A percentile compares a stretch with the other conserved stretches of the same genome.
Evolutionary conservation across 306 rosid genomes (phyloP).

Genomic region (Citrullus mucosospermus): DNA sequence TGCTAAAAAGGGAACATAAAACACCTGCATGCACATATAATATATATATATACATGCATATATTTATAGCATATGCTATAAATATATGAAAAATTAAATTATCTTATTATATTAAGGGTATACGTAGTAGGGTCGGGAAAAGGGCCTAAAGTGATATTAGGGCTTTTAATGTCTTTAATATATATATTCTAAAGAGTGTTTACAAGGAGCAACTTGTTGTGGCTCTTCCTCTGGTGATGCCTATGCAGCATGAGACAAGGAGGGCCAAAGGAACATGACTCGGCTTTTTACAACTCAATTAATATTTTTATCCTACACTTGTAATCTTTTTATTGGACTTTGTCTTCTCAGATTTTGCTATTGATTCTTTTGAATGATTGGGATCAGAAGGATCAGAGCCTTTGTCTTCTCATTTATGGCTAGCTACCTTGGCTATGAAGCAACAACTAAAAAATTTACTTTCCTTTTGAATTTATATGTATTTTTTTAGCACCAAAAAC

Average conservation of each 20-base stretch:
- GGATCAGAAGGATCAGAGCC: background rate
- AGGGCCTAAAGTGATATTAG: background rate
- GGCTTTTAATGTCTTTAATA: background rate
- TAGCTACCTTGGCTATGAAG: background rate
- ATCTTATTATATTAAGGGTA: background rate
- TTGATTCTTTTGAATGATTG: background rate
- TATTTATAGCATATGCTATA: background rate
- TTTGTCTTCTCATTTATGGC: constrained; percentile 6
- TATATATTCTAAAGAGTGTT: background rate
- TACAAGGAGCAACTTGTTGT: background rate
- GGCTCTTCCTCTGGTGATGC: constrained; percentile 1
- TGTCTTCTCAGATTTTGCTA: background rate
- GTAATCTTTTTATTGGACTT: background rate
- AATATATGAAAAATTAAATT: background rate
- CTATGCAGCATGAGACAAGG: constrained; percentile 4
- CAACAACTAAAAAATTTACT: background rate
- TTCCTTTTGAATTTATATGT: background rate
- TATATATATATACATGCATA: background rate
- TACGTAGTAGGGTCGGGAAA: background rate
- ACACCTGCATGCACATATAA: constrained; percentile 7
- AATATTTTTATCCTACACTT: background rate
- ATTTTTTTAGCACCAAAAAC: background rate
- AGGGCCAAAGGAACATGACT: constrained; percentile 6
- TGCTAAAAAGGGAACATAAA: constrained; percentile 8
- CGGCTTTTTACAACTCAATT: background rate